Conservation (phyloP, 2,329 filamentous ascomycete genomes). For the Colletotrichum ledebouriae region DNA sequence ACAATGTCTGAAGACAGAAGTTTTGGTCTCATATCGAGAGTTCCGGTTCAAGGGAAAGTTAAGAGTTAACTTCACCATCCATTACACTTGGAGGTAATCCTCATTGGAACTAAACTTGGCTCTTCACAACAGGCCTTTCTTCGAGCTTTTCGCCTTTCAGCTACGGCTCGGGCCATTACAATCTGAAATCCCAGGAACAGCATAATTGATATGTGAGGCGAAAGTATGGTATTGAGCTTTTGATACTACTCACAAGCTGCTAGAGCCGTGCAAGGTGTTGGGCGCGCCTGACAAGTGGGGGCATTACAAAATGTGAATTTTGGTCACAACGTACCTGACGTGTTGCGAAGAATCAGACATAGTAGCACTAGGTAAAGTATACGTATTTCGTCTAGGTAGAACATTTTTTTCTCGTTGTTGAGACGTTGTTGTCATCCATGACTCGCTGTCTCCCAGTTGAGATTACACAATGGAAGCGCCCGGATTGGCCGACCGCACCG, state of each 20-base stretch:
- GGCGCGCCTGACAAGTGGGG: conserved; percentile 11
- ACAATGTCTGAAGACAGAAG: too few species aligned
- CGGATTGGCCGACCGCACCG: too few species aligned
- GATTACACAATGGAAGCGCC: not conserved
- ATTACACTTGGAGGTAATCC: too few species aligned
- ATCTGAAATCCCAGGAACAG: not conserved
- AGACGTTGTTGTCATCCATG: too few species aligned
- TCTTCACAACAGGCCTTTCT: not conserved
- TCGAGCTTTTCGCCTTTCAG: too few species aligned
- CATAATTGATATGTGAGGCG: not conserved
- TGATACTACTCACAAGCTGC: not conserved
- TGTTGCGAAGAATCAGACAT: not conserved
- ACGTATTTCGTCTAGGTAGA: accelerated
- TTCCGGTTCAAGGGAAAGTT: too few species aligned
- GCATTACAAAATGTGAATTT: not conserved
- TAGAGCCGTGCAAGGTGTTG: not conserved
- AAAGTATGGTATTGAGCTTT: not conserved
- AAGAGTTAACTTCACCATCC: too few species aligned
- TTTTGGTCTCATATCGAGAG: too few species aligned
- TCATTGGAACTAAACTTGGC: not conserved
- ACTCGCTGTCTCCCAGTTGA: too few species aligned
- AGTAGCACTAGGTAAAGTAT: not conserved
- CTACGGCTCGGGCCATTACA: not conserved
- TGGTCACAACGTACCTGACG: not conserved
- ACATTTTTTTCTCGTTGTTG: not conserved